Evolutionary conservation across 2,329 filamentous ascomycete species (phyloP).

Genomic region (Aureobasidium subglaciale): DNA sequence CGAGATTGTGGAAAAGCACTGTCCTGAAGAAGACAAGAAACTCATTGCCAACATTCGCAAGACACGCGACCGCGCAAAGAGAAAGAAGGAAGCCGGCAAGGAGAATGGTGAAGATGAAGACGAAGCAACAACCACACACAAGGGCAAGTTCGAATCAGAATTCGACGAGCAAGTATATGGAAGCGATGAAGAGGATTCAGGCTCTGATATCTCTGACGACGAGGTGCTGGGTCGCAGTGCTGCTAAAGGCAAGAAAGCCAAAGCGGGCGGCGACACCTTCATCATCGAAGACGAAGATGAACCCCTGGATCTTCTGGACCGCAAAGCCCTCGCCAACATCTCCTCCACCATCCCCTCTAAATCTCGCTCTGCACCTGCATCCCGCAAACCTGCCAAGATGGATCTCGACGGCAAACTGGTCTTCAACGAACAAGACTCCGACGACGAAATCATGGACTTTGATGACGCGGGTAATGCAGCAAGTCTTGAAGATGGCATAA

Average conservation of each 20-base stretch:
- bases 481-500: conserved; percentile 45
- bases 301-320: conserved; percentile 86
- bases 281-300: conserved; percentile 94
- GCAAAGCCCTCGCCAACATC: conserved; percentile 83
- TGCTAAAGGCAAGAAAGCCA: conserved; percentile 49
- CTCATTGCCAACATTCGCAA: conserved; percentile 92
- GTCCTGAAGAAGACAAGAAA: conserved; percentile 81
- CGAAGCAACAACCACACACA: conserved; percentile 30
- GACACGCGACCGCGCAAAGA: conserved; percentile 82
- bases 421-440: conserved; percentile 44
- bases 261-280: conserved; percentile 55
- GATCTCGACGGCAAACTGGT: conserved; percentile 77
- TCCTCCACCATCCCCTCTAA: conserved; percentile 78
- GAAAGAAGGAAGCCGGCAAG: conserved; percentile 66
- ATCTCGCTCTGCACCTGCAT: conserved; percentile 38
- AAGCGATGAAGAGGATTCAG: conserved; percentile 47
- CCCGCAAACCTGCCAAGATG: conserved; percentile 55
- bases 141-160: conserved; percentile 75
- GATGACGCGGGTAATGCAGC: conserved; percentile 32
- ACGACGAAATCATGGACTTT: conserved; percentile 47
- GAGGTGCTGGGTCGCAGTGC: conserved; percentile 45
- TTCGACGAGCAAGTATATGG: conserved; percentile 96
- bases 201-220: conserved; percentile 56
- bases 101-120: conserved; percentile 39
- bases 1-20: conserved; percentile 68